These are phyloP conservation scores for Karstenula rhodostoma DNA, from an alignment of 2,329 filamentous ascomycete genomes.

Conservation along the genomic window DNA sequence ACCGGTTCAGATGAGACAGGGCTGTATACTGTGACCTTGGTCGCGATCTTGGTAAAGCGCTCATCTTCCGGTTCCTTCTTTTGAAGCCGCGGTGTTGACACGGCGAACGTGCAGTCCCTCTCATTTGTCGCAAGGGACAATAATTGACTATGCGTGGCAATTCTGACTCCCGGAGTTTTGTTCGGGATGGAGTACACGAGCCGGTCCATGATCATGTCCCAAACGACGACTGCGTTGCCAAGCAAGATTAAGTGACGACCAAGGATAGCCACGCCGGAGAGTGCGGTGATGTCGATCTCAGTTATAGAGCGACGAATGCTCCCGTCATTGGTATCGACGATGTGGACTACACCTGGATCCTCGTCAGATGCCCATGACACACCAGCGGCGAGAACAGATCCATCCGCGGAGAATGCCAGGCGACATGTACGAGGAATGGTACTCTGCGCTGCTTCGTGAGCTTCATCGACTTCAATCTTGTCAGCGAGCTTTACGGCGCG, in stretches of 20 bases:
- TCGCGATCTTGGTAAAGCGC: conserved; percentile 48
- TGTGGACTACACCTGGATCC: conserved; percentile 70
- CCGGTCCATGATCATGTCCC: conserved; percentile 83
- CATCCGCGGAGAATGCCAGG: conserved; percentile 71
- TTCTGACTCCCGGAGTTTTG: conserved; percentile 43
- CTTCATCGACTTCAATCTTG: conserved; percentile 39
- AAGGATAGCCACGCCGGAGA: conserved; percentile 75
- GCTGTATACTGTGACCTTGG: conserved; percentile 71
- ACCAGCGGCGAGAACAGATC: conserved; percentile 45
- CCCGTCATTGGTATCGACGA: conserved; percentile 78
- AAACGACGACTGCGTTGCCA: conserved; percentile 77
- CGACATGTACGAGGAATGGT: conserved; percentile 63
- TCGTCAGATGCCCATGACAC: conserved; percentile 45
- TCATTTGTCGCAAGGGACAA: conserved; percentile 76
- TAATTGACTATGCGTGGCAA: conserved; percentile 51
- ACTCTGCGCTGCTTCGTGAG: conserved; percentile 26
- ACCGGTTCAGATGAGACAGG: conserved; percentile 67
- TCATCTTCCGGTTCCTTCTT: conserved; percentile 27
- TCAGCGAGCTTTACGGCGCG: conserved; percentile 59
- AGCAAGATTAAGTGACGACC: conserved; percentile 78
- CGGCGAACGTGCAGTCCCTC: conserved; percentile 54
- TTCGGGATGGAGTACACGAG: conserved; percentile 72
- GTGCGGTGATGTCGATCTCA: conserved; percentile 70
- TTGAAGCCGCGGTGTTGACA: conserved; percentile 49
- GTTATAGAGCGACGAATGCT: conserved; percentile 71